phyloP scores from a whole-genome alignment of 495 filamentous ascomycete genomes.

The Hyaloscypha hepaticicola region DNA sequence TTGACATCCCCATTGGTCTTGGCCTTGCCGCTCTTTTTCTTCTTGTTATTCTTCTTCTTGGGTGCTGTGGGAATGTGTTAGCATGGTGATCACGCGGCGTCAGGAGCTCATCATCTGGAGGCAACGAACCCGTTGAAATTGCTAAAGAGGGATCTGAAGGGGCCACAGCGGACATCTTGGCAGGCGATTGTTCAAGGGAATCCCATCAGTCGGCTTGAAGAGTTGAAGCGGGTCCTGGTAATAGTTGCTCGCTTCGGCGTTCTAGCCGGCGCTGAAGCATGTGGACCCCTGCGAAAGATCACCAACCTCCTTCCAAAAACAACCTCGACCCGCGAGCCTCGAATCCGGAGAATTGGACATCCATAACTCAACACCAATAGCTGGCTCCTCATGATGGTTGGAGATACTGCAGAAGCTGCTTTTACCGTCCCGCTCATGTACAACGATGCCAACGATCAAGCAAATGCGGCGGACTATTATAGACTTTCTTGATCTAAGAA shows the following conservation, averaged over 20 bases:
- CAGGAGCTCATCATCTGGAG: not conserved
- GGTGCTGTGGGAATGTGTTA: conserved; percentile 39
- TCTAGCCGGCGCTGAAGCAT: not conserved
- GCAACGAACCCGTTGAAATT: conserved; percentile 32
- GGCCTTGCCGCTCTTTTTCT: conserved; percentile 52
- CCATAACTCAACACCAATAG: not conserved
- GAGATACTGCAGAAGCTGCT: too few species aligned
- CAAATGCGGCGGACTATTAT: not conserved
- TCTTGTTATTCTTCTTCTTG: conserved; percentile 73
- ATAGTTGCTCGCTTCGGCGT: conserved; percentile 3
- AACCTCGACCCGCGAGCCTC: not conserved
- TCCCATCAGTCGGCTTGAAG: not conserved
- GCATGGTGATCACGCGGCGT: conserved; percentile 5
- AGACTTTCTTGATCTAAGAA: not conserved
- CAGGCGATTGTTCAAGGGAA: not conserved
- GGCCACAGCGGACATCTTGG: conserved; percentile 33
- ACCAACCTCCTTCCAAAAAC: not conserved
- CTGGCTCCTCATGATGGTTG: too few species aligned
- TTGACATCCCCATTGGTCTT: conserved; percentile 37
- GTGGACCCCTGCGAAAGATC: conserved; percentile 3
- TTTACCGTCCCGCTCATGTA: not conserved
- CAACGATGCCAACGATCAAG: too few species aligned
- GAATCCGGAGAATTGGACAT: not conserved
- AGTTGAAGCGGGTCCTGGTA: conserved; percentile 11
- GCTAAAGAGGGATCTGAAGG: conserved; percentile 29